Base-by-base conservation (phyloP, 169 alveolate genomes). In the Babesia microti region DNA sequence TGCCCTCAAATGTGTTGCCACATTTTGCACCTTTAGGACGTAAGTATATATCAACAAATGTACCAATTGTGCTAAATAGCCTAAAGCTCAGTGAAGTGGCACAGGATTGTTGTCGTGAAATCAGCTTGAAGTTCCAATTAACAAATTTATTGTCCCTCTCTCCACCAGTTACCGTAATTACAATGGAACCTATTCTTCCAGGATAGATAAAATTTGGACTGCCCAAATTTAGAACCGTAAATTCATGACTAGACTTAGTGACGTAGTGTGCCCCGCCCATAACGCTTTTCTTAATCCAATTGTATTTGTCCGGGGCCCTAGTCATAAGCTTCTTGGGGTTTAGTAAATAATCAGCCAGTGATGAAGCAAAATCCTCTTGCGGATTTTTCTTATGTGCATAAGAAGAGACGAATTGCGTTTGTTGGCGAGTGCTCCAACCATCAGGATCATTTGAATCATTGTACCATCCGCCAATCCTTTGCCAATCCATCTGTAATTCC, bases 301-400 rank as follows among this genome's bases (percentile, higher is more conserved):
- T 42, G 41, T 44, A 70, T 46, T 76, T 76, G 3, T 29, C 9
- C 21, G 47, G 34, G 4, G 74, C 57, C 19, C 86, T 21, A 32
- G 78, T 59, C 33, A 47, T 58, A 14, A 76, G 50, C 35, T 51
- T 37, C 28, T 22, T 65, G n/a, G 83, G 78, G 27, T 70, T 76
- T 37, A 76, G 58, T 9, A 76, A 81, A 41, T 59, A 76, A 14
- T 75, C 51, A 12, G 86, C 72, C 14, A 76, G 32, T 22, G 78
- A 56, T 30, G 72, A 67, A 36, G 86, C 78, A 52, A 76, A 76
- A 41, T 76, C 86, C 42, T 76, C 86, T 1, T 42, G 50, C 14
- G 86, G 86, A 44, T 69, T 76, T 45, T 76, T 76, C 47, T 76
- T 71, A 68, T 76, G 86, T 4, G 80, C 74, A 50, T 76, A 76